Evolutionary conservation across 2,329 filamentous ascomycete genomes (phyloP), one percentile per base, ranked within the genome.

Genomic region (Fusarium udum): DNA sequence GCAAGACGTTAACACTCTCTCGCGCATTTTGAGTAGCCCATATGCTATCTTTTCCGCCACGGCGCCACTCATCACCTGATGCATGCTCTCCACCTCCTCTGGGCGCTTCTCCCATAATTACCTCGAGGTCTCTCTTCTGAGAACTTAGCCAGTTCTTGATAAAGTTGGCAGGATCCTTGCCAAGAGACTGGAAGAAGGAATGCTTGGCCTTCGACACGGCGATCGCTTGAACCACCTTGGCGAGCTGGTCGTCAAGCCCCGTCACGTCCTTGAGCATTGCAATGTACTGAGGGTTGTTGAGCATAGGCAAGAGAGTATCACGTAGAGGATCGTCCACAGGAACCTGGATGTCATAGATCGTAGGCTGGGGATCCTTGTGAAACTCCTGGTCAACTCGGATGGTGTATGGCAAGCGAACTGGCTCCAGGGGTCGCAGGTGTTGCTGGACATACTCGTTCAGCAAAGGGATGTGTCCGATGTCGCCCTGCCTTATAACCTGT

Each of bases 301-400:
- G 87, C 73, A 94, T 87, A 20, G 90, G 85, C 46, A 89, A 82
- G 81, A 94, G 88, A 77, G 89, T 89, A 39, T 88, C 87, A 58
- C 91, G 91, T 56, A 97, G 87, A 3, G 95, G 94, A 79, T 97
- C 94, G 76, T 97, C 93, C 22, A 97, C 88, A 4, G 91, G 88
- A 51, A 99, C 93, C 76, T 92, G 91, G 53, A 99, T 88, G 82
- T 98, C 95, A 84, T 98, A 98, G 76, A 98, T 87, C 11, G 95
- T 98, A 2, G 94, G 91, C 58, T 90, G 86, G 8, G 94, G 92
- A 63, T 91, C 84, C 75, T 90, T 91, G 79, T 95, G 92, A 79
- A 95, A 95, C 14, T 92, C 90, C 78, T 94, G 88, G 81, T 99
- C 96, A 45, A 98, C 93, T 67, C 95, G 94, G 80, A 99, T 96